Evolutionary conservation across 2,329 filamentous ascomycete genomes (phyloP), one percentile per base, ranked within the genome.

Genomic region (Waltergamsia citrina): DNA sequence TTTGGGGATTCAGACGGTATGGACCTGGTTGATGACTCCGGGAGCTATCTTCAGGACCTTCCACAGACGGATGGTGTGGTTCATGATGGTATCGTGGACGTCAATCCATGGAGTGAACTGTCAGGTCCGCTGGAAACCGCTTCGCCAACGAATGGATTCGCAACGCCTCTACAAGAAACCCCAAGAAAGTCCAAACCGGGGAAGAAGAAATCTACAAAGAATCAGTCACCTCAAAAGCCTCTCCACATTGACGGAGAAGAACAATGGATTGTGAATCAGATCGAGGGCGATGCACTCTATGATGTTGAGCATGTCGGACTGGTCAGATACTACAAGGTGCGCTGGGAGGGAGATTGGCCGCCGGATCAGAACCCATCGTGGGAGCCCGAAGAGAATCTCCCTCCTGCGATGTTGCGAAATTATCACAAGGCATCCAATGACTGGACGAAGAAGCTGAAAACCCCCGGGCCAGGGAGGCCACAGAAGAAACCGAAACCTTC

Each of bases 301-400:
- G 49, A 63, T 4, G 53, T 59, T 2, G 51, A 58, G 10, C 57
- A 57, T 5, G 46, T 43, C 3, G 51, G 51, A 7, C 31, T 44
- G 0, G 52, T 63, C 2, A 63, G 64, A 4, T 62, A 59, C 37
- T 77, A 70, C 47, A 55, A 63, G 20, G 69, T 77, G 1, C 62
- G 65, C 6, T 77, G 72, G 72, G 63, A 62, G 29, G 72, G 72
- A 7, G 51, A 71, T 38, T 77, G 72, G 72, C 69, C 71, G 0
- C 51, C 59, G 0, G 65, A 64, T 7, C 61, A 74, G 44, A 74
- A 77, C 35, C 68, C 69, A 0, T 69, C 71, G 0, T 77, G 72
- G 72, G 72, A 77, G 43, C 71, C 71, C 0, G 62, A 67, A 40
- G 59, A 60, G 4, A 71, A 74, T 34, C 60, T 77, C 3, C 50